Conservation (phyloP, 2,329 filamentous ascomycete genomes). For the Neodidymelliopsis sp. region DNA sequence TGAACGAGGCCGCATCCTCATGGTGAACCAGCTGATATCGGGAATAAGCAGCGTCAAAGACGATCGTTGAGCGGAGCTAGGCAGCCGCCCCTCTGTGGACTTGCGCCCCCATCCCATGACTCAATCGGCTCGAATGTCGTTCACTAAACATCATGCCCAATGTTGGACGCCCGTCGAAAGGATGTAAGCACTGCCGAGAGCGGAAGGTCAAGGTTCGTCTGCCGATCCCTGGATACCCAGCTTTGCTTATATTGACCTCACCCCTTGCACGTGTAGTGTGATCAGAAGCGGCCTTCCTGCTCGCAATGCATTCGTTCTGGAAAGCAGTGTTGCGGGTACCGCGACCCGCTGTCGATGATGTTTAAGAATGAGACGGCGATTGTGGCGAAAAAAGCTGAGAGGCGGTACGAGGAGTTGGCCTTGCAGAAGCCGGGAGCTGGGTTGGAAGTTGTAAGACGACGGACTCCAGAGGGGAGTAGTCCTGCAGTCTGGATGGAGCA, state of each 20-base stretch:
- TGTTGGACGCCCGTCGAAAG: conserved; percentile 42
- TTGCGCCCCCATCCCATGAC: background rate
- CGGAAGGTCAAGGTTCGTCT: conserved; percentile 40
- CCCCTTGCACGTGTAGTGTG: conserved; percentile 33
- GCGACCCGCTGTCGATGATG: conserved; percentile 40
- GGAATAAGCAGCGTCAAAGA: too few species aligned
- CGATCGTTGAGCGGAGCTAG: conserved; percentile 6
- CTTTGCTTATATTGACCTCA: background rate
- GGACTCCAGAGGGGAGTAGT: background rate
- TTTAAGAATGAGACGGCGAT: conserved; percentile 41
- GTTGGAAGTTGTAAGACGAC: background rate
- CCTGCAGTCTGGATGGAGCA: background rate
- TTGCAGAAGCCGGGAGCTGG: conserved; percentile 10
- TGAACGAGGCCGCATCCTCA: too few species aligned
- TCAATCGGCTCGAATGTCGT: conserved; percentile 8
- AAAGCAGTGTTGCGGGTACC: conserved; percentile 42
- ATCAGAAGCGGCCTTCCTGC: conserved; percentile 43
- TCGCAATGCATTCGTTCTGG: conserved; percentile 40
- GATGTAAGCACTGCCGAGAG: conserved; percentile 42
- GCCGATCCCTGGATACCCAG: too few species aligned
- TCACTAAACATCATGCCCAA: conserved; percentile 34
- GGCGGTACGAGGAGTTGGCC: conserved; percentile 34
- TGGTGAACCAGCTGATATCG: too few species aligned
- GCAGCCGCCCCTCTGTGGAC: background rate
- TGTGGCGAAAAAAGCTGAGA: conserved; percentile 35